Evolutionary conservation across 176 grass and related monocot species (phyloP).

Genomic region (Oryza coarctata): DNA sequence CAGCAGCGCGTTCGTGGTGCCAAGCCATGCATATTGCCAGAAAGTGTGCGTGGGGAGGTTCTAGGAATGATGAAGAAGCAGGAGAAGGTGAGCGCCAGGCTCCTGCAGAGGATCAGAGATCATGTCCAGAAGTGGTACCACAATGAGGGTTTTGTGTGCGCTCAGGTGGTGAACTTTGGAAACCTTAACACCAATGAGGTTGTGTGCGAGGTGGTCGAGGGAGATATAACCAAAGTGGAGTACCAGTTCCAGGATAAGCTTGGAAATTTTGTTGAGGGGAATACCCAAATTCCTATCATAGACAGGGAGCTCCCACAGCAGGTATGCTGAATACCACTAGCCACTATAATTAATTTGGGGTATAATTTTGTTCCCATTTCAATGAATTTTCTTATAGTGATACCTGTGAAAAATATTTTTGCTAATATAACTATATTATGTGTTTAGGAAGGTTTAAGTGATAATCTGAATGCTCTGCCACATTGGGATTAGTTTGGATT

Average conservation of each 20-base stretch:
- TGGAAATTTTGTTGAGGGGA: conserved; percentile 83
- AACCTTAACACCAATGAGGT: conserved; percentile 92
- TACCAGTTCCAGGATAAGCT: conserved; percentile 97
- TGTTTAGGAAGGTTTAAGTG: conserved; percentile 9
- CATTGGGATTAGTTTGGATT: background rate
- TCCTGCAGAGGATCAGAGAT: conserved; percentile 93
- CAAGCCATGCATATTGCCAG: conserved; percentile 66
- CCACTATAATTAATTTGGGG: background rate
- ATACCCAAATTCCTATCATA: conserved; percentile 73
- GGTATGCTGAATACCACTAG: conserved; percentile 35
- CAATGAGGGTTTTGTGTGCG: conserved; percentile 89
- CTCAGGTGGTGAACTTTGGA: conserved; percentile 90
- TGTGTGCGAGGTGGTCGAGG: conserved; percentile 90
- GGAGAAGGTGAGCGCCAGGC: conserved; percentile 76
- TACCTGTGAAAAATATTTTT: background rate
- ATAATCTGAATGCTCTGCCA: conserved; percentile 5
- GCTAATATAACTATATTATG: background rate
- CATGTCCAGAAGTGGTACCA: conserved; percentile 93
- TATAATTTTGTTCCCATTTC: background rate
- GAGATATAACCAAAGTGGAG: conserved; percentile 80
- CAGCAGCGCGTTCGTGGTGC: conserved; percentile 64
- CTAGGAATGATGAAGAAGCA: conserved; percentile 73
- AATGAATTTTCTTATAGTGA: conserved; percentile 3
- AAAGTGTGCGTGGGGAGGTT: conserved; percentile 66
- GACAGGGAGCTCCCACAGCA: conserved; percentile 72